Evolutionary conservation across 108 stramenopile genomes (phyloP), one percentile per base, ranked within the genome.

Genomic region (Skeletonema potamos): DNA sequence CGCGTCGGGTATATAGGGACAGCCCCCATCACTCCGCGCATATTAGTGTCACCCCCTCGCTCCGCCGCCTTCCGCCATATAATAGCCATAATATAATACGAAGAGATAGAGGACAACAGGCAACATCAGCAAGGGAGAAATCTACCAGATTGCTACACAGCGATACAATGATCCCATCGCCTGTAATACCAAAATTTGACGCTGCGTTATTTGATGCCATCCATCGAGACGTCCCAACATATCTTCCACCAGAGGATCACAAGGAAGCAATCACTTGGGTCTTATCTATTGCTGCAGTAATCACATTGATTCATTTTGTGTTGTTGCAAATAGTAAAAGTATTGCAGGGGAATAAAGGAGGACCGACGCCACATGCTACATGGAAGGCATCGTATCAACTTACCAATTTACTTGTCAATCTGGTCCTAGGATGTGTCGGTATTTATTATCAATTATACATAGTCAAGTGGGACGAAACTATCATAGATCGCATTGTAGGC

Each of bases 351-450:
- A 65, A 36, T 6, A 46, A 58, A 11, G 32, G 43, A 41, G 48
- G 18, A 26, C 13, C 3, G 29, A 18, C 27, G 12, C 41, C 66
- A n/a, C 37, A 24, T 10, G 43, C 66, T 8, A 28, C 66, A 44
- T 74, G 77, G 77, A 79, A 79, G 67, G 67, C 58, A 55, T 73
- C 77, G 10, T 88, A 90, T 68, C 87, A 88, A 63, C 46, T 85
- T 33, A 88, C 87, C 56, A 87, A 90, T 57, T 27, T 84, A 17
- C 22, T 79, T 8, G 82, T 88, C 69, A 87, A 90, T 24, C 46
- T 83, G 1, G 36, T 54, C 32, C 70, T 90, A 13, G 89, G 87
- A 13, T 36, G 66, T 17, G 15, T 85, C 27, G 89, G 89, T 22
- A 58, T 80, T 37, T 86, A 90, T 27, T 78, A 76, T 54, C 72